Base-by-base conservation (phyloP, 352 stramenopile species). In the Phytophthora colocasiae region DNA sequence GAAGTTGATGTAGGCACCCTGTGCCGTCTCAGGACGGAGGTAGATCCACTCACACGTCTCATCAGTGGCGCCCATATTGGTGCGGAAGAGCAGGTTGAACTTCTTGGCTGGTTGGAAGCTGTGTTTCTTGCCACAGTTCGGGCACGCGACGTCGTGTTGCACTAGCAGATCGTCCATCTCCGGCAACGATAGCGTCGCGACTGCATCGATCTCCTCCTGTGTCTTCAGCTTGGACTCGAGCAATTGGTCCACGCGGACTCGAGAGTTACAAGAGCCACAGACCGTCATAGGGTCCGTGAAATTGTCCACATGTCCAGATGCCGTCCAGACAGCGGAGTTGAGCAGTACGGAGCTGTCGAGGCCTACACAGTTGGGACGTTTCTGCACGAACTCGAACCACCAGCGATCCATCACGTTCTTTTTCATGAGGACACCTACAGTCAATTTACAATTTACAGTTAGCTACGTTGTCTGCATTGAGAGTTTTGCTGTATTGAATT, bases 81-180 rank as follows among this genome's bases (percentile, higher is more conserved):
- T 99, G 59, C 97, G 81, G 77, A 99, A 99, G 66, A 99, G 96
- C 63, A 99, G 71, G 76, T 99, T 99, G 77, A 99, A 99, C 45
- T 97, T 92, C 52, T 97, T 95, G 14, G 96, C 91, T 44, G 79
- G 81, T 24, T 90, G 80, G 52, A 95, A 91, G 56, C 71, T 63
- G 58, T 81, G 67, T 22, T 41, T 71, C 17, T 80, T 52, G 40
- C 71, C 71, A 45, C 87, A 94, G 15, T 56, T 82, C 9, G 87
- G 89, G 29, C 87, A 95, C 22, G 71, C 57, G 7, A 93, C 68
- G 39, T 80, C 59, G 56, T 82, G 76, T 31, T 77, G 26, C 6
- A 51, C 4, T 9, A 95, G 70, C 52, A 88, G 54, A n/a, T 45
- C 56, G 54, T 95, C 87, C 72, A 93, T 88, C 27, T 91, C 74